Conservation (phyloP, 2,329 filamentous ascomycete species). For the Periconia sp. region DNA sequence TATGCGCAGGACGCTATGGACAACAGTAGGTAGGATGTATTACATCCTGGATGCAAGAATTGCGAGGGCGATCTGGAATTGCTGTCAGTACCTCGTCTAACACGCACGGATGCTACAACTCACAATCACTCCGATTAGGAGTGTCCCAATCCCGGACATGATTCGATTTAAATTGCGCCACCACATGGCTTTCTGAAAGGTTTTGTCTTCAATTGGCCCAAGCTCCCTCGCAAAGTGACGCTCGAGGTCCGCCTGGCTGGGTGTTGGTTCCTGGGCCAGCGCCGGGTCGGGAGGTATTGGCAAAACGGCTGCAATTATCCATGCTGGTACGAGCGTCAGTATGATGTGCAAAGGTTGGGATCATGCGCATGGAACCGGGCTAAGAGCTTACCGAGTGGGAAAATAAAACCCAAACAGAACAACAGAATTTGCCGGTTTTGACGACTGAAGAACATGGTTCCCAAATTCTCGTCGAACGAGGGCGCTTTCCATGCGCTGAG, state of each 20-base stretch:
- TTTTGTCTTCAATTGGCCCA: constrained; percentile 53
- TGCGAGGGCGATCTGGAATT: constrained; percentile 40
- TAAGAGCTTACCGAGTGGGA: constrained; percentile 62
- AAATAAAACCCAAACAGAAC: constrained; percentile 78
- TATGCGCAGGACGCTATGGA: not conserved
- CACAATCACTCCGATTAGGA: constrained; percentile 62
- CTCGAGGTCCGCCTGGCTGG: constrained; percentile 47
- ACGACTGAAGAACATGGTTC: constrained; percentile 66
- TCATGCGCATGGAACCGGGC: constrained; percentile 16
- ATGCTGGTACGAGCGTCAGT: constrained; percentile 58
- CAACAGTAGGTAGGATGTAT: not conserved
- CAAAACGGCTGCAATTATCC: constrained; percentile 79
- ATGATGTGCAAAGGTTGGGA: constrained; percentile 17
- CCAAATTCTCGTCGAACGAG: constrained; percentile 68
- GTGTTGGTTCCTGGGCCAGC: constrained; percentile 53
- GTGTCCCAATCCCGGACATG: constrained; percentile 64
- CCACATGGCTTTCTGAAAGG: constrained; percentile 67
- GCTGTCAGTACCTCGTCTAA: constrained; percentile 13
- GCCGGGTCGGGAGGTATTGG: constrained; percentile 69
- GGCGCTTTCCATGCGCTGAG: constrained; percentile 76
- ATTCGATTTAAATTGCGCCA: constrained; percentile 68
- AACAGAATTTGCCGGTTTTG: constrained; percentile 77
- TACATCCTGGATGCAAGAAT: constrained; percentile 45
- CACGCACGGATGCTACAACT: constrained; percentile 33
- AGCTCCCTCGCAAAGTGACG: constrained; percentile 53